Evolutionary conservation across 1,284 basidiomycete genomes (phyloP).

Genomic region (Apiotrichum gracile): DNA sequence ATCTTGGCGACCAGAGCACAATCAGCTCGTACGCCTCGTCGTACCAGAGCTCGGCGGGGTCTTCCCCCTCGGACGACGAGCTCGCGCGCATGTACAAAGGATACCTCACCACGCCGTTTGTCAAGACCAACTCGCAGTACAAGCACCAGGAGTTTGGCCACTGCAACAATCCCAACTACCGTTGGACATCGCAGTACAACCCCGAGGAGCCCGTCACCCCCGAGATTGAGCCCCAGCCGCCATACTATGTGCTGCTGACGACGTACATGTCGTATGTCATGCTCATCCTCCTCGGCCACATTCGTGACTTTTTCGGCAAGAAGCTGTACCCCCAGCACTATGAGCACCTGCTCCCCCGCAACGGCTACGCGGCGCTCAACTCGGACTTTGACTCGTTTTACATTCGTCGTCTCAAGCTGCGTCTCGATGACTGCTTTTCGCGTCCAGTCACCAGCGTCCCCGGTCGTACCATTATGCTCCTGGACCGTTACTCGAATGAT

Average conservation of each 20-base stretch:
- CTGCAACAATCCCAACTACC: slow-evolving; percentile 44
- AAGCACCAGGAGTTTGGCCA: slow-evolving; percentile 46
- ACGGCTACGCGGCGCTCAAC: slow-evolving; percentile 92
- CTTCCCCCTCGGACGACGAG: slow-evolving; percentile 19
- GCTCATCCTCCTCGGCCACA: slow-evolving; percentile 82
- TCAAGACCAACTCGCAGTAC: slow-evolving; percentile 31
- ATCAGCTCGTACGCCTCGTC: slow-evolving; percentile 36
- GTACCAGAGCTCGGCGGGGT: slow-evolving; percentile 6
- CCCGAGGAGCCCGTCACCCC: slow-evolving; percentile 50
- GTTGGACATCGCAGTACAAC: slow-evolving; percentile 47
- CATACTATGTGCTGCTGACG: slow-evolving; percentile 83
- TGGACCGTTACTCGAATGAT: slow-evolving; percentile 79
- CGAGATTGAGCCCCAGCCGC: slow-evolving; percentile 65
- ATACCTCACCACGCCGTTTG: slow-evolving; percentile 38
- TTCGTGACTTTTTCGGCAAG: slow-evolving; percentile 94
- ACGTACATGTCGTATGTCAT: slow-evolving; percentile 87
- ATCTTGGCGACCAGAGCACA: slow-evolving; percentile 34
- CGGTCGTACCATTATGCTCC: slow-evolving; percentile 80
- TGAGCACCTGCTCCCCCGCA: slow-evolving; percentile 70
- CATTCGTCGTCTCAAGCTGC: slow-evolving; percentile 86
- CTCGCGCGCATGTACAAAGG: slow-evolving; percentile 37
- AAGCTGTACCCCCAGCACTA: slow-evolving; percentile 67
- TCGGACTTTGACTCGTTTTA: slow-evolving; percentile 99
- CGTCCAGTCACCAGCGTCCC: slow-evolving; percentile 92
- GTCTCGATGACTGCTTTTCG: slow-evolving; percentile 94